phyloP scores from a whole-genome alignment of 495 filamentous ascomycete species.

The Hypoxylon subgilvum region DNA sequence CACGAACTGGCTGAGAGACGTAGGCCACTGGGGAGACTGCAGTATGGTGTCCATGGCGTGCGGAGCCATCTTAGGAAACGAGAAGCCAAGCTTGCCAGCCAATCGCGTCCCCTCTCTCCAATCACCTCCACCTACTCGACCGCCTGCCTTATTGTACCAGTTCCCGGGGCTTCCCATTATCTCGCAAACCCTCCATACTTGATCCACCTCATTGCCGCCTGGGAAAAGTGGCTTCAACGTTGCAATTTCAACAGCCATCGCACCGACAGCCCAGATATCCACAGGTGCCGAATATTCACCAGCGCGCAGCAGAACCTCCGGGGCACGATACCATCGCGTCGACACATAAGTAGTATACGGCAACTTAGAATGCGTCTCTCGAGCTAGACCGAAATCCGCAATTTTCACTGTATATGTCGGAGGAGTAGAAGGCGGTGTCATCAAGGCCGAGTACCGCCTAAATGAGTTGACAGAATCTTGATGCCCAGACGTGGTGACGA shows the following conservation, averaged over 20 bases:
- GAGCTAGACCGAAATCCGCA: constrained; percentile 97
- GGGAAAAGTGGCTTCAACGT: constrained; percentile 97
- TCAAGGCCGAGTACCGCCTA: constrained; percentile 86
- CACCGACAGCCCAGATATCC: constrained; percentile 97
- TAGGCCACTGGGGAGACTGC: constrained; percentile 87
- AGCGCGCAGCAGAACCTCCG: constrained; percentile 91
- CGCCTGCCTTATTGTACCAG: constrained; percentile 92
- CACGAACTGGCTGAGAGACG: constrained; percentile 85
- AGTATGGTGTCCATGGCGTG: constrained; percentile 96
- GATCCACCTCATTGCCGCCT: constrained; percentile 97
- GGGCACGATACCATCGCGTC: constrained; percentile 97
- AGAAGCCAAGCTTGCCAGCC: constrained; percentile 95
- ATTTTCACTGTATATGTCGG: constrained; percentile 97
- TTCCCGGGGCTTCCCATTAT: constrained; percentile 99
- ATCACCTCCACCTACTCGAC: constrained; percentile 90
- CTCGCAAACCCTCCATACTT: constrained; percentile 98
- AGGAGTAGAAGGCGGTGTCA: constrained; percentile 93
- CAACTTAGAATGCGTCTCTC: constrained; percentile 93
- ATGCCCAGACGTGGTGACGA: constrained; percentile 88
- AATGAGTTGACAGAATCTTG: constrained; percentile 81
- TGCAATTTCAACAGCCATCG: constrained; percentile 99
- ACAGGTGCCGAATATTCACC: constrained; percentile 98
- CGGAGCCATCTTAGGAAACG: constrained; percentile 99
- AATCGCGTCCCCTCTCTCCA: constrained; percentile 94
- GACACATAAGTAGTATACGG: constrained; percentile 99